These are phyloP conservation scores for Paecilomyces sp. DNA, from an alignment of 2,329 filamentous ascomycete genomes.

Conservation along the genomic window DNA sequence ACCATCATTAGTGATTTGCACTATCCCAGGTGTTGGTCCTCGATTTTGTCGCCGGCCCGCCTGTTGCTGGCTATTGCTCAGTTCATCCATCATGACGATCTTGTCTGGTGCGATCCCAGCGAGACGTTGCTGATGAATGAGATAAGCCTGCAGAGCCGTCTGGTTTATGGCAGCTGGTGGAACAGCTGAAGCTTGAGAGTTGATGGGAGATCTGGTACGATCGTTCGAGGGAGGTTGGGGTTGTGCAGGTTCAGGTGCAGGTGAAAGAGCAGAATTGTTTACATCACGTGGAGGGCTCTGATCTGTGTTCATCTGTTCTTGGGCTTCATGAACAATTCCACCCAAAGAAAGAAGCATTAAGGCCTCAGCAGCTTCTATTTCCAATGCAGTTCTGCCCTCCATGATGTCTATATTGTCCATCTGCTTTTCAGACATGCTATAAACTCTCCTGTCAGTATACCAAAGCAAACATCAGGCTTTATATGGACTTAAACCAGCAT, in stretches of 20 bases:
- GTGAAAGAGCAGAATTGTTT: neutral
- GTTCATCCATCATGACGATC: slow-evolving; percentile 12
- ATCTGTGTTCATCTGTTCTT: neutral
- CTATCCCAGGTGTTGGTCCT: slow-evolving; percentile 7
- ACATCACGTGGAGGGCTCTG: neutral
- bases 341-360: neutral
- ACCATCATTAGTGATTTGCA: slow-evolving; percentile 14
- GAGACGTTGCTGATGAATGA: slow-evolving; percentile 21
- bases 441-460: neutral
- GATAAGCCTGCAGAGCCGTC: slow-evolving; percentile 14
- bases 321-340: neutral
- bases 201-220: neutral
- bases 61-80: neutral
- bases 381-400: neutral
- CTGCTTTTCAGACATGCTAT: neutral
- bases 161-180: neutral
- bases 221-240: neutral
- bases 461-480: neutral
- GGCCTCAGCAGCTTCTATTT: neutral
- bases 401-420: neutral
- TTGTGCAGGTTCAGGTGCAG: neutral
- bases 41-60: neutral
- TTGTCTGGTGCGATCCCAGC: slow-evolving; percentile 18
- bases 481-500: neutral
- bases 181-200: neutral